Evolutionary conservation across 257 asterid genomes (phyloP), one percentile per base, ranked within the genome.

Genomic region (Henckelia pumila): DNA sequence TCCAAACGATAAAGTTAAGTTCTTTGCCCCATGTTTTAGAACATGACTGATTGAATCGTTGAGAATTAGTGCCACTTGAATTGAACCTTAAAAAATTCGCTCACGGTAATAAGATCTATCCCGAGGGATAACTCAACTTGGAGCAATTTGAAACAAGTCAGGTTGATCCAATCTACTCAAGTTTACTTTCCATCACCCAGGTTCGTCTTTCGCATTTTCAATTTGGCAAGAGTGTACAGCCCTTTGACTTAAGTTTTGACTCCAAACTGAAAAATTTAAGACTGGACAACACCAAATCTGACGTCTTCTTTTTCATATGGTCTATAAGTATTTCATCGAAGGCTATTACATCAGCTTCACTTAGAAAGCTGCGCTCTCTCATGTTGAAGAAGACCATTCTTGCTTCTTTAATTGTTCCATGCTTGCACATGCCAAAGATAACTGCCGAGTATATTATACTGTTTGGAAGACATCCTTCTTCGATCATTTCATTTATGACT

Each of bases 211-310:
- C 68, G 50, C 13, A 56, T 61, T 55, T 63, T 85, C 83, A 85
- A 56, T 80, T 74, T 49, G 85, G 76, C 68, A 84, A 37, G 79
- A 89, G 76, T 0, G 76, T 79, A 69, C 79, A 80, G 28, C 99
- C 96, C 73, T 78, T 88, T 8, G 88, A 86, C 82, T 76, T 86
- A 59, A 90, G 63, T 78, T 76, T 94, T 35, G 81, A 71, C 56
- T 94, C 97, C 83, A 94, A 68, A 24, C 96, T 95, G 30, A 94
- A 94, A 88, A 88, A 94, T 72, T 84, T 90, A 63, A 91, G 69
- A 37, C 99, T 96, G 71, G 87, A 86, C 76, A 91, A 58, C 64
- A 94, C 82, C 82, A 90, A 71, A 71, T 86, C 95, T 17, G 96
- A 95, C 23, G 97, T 80, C 20, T 84, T 85, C 89, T 83, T 84